These are phyloP conservation scores for Fusarium sublunatum DNA, from an alignment of 2,329 filamentous ascomycete species.

Conservation along the genomic window DNA sequence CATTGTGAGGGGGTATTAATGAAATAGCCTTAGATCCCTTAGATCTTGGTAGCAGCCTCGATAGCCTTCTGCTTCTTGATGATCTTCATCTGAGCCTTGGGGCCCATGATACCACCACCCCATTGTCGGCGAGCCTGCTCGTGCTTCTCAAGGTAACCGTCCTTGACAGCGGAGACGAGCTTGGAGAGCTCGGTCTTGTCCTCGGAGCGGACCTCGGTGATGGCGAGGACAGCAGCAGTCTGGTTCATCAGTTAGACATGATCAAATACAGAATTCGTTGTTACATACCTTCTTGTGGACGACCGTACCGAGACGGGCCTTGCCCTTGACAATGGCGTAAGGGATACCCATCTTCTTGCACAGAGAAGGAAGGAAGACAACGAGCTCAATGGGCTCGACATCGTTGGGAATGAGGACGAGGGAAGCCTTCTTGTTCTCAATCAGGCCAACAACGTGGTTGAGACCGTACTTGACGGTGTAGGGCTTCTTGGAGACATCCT, in stretches of 20 bases:
- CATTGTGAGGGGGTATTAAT: conserved; percentile 54
- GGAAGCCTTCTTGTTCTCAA: conserved; percentile 99
- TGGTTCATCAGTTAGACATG: conserved; percentile 54
- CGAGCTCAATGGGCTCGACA: conserved; percentile 99
- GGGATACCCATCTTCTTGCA: conserved; percentile 99
- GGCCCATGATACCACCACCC: conserved; percentile 99
- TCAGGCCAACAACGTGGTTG: conserved; percentile 97
- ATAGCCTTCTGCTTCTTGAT: conserved; percentile 94
- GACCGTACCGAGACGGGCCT: conserved; percentile 97
- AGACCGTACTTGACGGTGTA: conserved; percentile 99
- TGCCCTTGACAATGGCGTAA: conserved; percentile 99
- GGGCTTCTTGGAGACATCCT: conserved; percentile 99
- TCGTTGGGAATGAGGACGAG: conserved; percentile 99
- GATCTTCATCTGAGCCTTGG: conserved; percentile 84
- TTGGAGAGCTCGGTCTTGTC: conserved; percentile 99
- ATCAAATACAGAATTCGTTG: no score
- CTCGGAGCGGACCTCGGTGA: conserved; percentile 97
- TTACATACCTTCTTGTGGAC: conserved; percentile 94
- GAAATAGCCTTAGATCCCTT: conserved; percentile 77
- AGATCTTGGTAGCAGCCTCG: conserved; percentile 98
- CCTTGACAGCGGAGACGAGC: conserved; percentile 95
- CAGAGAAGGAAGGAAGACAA: conserved; percentile 98
- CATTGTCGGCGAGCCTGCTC: conserved; percentile 92
- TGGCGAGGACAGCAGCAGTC: conserved; percentile 94
- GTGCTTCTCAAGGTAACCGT: conserved; percentile 96